Conservation (phyloP, 2,329 filamentous ascomycete species). For the Cercospora berteroae region DNA sequence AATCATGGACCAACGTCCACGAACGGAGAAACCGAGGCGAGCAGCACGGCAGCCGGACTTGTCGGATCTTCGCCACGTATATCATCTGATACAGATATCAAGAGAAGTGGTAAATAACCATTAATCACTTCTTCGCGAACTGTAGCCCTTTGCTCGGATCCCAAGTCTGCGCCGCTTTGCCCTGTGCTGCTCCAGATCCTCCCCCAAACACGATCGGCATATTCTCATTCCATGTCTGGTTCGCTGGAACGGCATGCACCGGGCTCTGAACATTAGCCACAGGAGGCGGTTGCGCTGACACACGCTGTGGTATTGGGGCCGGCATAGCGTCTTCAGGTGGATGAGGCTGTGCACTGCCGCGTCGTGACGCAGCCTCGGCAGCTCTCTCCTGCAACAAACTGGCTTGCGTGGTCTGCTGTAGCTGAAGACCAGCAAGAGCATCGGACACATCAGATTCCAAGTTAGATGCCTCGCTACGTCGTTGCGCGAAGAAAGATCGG, state of each 20-base stretch:
- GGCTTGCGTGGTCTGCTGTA: conserved; percentile 47
- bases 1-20: neutral
- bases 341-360: conserved; percentile 26
- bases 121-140: conserved; percentile 22
- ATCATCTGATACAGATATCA: no score
- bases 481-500: conserved; percentile 72
- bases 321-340: conserved; percentile 47
- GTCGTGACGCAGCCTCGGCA: conserved; percentile 23
- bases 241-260: conserved; percentile 8
- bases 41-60: no score
- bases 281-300: conserved; percentile 37
- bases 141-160: conserved; percentile 33
- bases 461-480: conserved; percentile 75
- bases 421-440: conserved; percentile 58
- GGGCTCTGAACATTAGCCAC: conserved; percentile 30
- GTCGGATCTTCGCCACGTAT: no score
- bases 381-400: conserved; percentile 41
- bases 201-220: conserved; percentile 38
- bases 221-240: conserved; percentile 37
- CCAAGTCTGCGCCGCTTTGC: conserved; percentile 22
- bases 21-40: neutral
- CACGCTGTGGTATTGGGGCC: conserved; percentile 49
- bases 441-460: conserved; percentile 67
- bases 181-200: neutral
- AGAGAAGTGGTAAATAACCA: no score